Evolutionary conservation across 192 early-diverging fungal genomes (phyloP), one percentile per base, ranked within the genome.

Genomic region (Thamnidium elegans): DNA sequence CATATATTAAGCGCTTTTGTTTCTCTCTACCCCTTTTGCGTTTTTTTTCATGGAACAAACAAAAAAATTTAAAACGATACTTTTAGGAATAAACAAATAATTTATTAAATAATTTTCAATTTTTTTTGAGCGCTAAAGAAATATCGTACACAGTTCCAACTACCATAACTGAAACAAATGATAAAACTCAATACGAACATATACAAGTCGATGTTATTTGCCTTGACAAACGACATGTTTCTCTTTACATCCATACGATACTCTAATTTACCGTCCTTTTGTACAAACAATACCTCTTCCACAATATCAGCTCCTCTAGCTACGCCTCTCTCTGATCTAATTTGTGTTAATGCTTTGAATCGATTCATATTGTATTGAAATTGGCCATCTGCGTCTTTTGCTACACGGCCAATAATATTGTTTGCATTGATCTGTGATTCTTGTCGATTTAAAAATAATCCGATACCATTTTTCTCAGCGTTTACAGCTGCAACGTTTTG

Each of bases 251-350:
- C 58, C 42, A 58, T 63, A 3, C 66, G 61, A 48, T 66, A 60
- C 7, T 65, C 60, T 13, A 72, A 20, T 20, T 31, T 7, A 5
- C 67, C 55, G 3, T 66, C 47, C 11, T 32, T 11, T 11, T 54
- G 6, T 7, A 53, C 34, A 45, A 72, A 72, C 1, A 52, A 7
- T 1, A 66, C 71, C 39, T 72, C 71, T 47, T 72, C 71, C 34
- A 72, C 54, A 4, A 62, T 4, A 56, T 66, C 59, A 2, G 52
- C 70, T 34, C 58, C 63, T 10, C 65, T 17, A 19, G 26, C 23
- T 15, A 50, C 55, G 7, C 58, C 65, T 5, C 48, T 34, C 2
- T 46, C 20, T 15, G 70, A 30, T 17, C 50, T 42, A 10, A 72
- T 31, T 30, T 72, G 70, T 7, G 62, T 48, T 14, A 67, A 26